phyloP scores from a whole-genome alignment of 768 basidiomycete genomes.

The Suillus subluteus region DNA sequence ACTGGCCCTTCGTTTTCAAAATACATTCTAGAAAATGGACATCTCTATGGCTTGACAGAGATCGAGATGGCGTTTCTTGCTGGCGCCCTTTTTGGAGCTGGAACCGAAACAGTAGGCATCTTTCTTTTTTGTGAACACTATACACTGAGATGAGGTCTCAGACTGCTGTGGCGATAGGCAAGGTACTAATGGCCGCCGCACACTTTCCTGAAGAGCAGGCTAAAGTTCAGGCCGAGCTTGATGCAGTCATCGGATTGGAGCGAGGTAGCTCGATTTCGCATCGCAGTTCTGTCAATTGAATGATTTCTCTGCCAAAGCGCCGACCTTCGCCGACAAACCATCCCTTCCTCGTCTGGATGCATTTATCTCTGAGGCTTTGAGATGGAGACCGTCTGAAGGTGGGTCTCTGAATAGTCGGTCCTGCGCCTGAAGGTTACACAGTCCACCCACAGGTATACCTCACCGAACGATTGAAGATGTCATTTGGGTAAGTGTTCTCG shows the following conservation, averaged over 20 bases:
- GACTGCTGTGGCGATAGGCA: background rate
- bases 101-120: conserved; percentile 47
- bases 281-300: background rate
- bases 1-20: background rate
- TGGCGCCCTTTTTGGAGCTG: conserved; percentile 62
- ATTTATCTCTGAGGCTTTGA: background rate
- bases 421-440: conserved; percentile 1
- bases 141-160: background rate
- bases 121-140: background rate
- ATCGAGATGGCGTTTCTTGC: conserved; percentile 57
- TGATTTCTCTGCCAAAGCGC: conserved; percentile 14
- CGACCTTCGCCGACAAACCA: background rate
- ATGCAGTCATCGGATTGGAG: background rate
- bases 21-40: background rate
- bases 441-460: conserved; percentile 7
- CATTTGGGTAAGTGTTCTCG: background rate
- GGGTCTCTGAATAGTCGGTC: background rate
- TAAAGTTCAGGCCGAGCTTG: background rate
- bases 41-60: conserved; percentile 23
- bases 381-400: conserved; percentile 1
- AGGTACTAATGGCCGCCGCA: background rate
- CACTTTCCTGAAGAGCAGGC: background rate
- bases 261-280: background rate
- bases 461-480: background rate
- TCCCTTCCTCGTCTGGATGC: background rate